Evolutionary conservation across 1,284 basidiomycete species (phyloP).

Genomic region (Apiotrichum gracile): DNA sequence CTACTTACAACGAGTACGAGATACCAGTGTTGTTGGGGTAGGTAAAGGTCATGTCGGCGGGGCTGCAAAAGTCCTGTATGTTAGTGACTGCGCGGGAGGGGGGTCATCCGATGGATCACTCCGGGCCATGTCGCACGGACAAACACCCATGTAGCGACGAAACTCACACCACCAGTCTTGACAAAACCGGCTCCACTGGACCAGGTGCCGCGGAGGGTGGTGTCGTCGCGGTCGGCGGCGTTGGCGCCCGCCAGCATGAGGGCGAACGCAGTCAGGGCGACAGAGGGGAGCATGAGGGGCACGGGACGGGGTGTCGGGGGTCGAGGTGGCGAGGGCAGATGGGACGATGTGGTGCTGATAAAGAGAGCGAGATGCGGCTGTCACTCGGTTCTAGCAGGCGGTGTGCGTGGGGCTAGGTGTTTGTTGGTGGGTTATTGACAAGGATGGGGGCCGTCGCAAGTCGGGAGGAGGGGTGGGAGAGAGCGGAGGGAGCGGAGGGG

Average conservation of each 20-base stretch:
- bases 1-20: constrained; percentile 75
- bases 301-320: too few relatives aligned
- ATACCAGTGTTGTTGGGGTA: constrained; percentile 78
- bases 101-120: neutral
- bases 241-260: constrained; percentile 7
- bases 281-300: neutral
- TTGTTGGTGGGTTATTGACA: too few relatives aligned
- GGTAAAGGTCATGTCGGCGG: constrained; percentile 68
- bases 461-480: too few relatives aligned
- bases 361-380: too few relatives aligned
- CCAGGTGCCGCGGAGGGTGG: constrained; percentile 70
- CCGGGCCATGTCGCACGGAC: too few relatives aligned
- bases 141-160: too few relatives aligned
- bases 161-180: constrained; percentile 72
- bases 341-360: too few relatives aligned
- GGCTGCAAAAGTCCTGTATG: constrained; percentile 70
- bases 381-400: too few relatives aligned
- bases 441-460: too few relatives aligned
- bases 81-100: neutral
- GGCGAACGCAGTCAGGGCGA: constrained; percentile 3
- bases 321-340: too few relatives aligned
- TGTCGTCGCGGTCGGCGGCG: constrained; percentile 19
- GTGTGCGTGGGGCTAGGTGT: too few relatives aligned
- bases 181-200: constrained; percentile 68
- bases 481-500: too few relatives aligned